Conservation (phyloP, 805 yeast species). For the Zygosaccharomyces siamensis region DNA sequence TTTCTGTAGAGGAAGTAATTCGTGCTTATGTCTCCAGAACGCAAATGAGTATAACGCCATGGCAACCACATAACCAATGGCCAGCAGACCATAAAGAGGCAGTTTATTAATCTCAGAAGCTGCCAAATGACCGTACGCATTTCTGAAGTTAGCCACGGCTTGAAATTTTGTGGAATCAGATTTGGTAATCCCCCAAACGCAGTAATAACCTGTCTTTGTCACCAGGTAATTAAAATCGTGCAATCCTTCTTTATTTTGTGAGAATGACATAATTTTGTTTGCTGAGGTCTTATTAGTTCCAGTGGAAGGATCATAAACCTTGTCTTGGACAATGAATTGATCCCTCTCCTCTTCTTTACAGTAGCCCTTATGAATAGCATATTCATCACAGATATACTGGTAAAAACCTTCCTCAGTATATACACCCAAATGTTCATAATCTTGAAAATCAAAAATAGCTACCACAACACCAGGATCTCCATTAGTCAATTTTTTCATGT, state of each 20-base stretch:
- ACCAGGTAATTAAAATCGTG: constrained; percentile 61
- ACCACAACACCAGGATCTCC: constrained; percentile 50
- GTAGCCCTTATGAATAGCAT: constrained; percentile 49
- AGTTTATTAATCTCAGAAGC: constrained; percentile 90
- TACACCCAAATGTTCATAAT: constrained; percentile 63
- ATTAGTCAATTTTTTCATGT: constrained; percentile 35
- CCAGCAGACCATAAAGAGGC: constrained; percentile 80
- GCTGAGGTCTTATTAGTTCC: constrained; percentile 50
- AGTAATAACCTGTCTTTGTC: constrained; percentile 80
- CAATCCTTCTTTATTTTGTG: constrained; percentile 53
- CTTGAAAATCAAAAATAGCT: constrained; percentile 79
- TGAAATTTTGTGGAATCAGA: constrained; percentile 43
- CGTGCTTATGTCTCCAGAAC: constrained; percentile 79
- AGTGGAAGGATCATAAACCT: constrained; percentile 39
- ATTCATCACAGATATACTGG: constrained; percentile 71
- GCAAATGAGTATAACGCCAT: constrained; percentile 81
- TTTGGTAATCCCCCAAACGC: constrained; percentile 68
- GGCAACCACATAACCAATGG: constrained; percentile 76
- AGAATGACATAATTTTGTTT: constrained; percentile 53
- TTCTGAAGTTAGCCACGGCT: constrained; percentile 77
- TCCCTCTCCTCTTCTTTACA: constrained; percentile 57
- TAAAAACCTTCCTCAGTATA: constrained; percentile 39
- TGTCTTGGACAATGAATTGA: constrained; percentile 53
- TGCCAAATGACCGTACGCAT: constrained; percentile 83
- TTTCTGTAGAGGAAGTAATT: constrained; percentile 83